Evolutionary conservation across 1,284 basidiomycete genomes (phyloP).

Genomic region (Trametes pubescens): DNA sequence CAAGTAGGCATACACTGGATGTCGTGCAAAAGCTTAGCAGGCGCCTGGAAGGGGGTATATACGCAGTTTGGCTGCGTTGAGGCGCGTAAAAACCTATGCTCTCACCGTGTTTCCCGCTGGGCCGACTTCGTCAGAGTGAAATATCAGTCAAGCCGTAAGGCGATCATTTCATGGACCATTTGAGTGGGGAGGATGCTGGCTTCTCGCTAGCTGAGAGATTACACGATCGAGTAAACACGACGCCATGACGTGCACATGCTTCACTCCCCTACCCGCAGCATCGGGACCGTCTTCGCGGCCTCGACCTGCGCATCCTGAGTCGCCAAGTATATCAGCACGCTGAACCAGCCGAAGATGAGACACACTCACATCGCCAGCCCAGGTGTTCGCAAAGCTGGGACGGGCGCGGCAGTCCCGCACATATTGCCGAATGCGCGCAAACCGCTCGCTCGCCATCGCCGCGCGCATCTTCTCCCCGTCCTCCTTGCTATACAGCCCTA

Average conservation of each 20-base stretch:
- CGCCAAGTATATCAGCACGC: neutral
- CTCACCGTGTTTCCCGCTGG: too few relatives aligned
- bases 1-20: too few relatives aligned
- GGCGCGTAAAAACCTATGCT: too few relatives aligned
- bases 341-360: neutral
- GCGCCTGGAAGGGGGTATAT: too few relatives aligned
- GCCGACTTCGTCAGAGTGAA: too few relatives aligned
- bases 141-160: neutral
- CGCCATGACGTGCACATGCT: too few relatives aligned
- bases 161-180: neutral
- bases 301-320: neutral
- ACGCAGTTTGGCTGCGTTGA: too few relatives aligned
- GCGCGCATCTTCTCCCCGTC: conserved; percentile 41
- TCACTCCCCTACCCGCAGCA: neutral
- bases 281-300: neutral
- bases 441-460: conserved; percentile 39
- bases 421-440: conserved; percentile 44
- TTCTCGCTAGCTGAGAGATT: too few relatives aligned
- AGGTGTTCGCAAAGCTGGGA: conserved; percentile 42
- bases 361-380: conserved; percentile 41
- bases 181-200: too few relatives aligned
- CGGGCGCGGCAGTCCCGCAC: conserved; percentile 41
- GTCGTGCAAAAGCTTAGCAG: too few relatives aligned
- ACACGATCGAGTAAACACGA: too few relatives aligned
- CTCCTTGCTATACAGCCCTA: conserved; percentile 43